A percentile compares a stretch with the other conserved stretches of the same genome.
phyloP scores from a whole-genome alignment of 768 basidiomycete species.

The Terana coerulea region DNA sequence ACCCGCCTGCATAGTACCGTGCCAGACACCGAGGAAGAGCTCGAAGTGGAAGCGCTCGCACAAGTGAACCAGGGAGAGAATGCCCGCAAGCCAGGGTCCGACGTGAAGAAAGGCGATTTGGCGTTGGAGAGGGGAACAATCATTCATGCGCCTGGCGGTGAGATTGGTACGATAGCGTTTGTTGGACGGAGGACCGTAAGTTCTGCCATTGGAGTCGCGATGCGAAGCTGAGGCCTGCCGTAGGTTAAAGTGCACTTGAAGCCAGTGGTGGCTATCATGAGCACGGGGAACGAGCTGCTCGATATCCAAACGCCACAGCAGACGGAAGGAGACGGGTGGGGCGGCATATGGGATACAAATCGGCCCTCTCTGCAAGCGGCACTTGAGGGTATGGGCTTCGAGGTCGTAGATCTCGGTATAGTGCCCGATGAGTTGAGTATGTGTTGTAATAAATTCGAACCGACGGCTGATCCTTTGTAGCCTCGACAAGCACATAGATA shows the following conservation, averaged over 20 bases:
- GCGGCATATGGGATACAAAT: constrained; percentile 83
- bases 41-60: constrained; percentile 62
- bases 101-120: constrained; percentile 63
- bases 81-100: constrained; percentile 68
- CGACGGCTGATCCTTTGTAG: constrained; percentile 31
- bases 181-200: constrained; percentile 69
- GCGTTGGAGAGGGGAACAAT: constrained; percentile 61
- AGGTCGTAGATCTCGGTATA: constrained; percentile 78
- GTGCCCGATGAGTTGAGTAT: constrained; percentile 64
- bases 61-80: constrained; percentile 67
- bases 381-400: constrained; percentile 69
- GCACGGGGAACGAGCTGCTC: constrained; percentile 81
- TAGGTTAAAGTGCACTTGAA: constrained; percentile 70
- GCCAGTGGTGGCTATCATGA: constrained; percentile 75
- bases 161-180: constrained; percentile 79
- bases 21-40: constrained; percentile 57
- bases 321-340: constrained; percentile 44
- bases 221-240: neutral
- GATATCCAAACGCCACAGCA: constrained; percentile 47
- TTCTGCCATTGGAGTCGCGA: neutral
- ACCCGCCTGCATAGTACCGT: constrained; percentile 62
- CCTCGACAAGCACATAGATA: constrained; percentile 51
- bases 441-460: too few species aligned
- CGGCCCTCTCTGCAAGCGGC: constrained; percentile 71
- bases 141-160: constrained; percentile 67